Evolutionary conservation across 495 filamentous ascomycete species (phyloP), one percentile per base, ranked within the genome.

Genomic region (Podospora didyma): DNA sequence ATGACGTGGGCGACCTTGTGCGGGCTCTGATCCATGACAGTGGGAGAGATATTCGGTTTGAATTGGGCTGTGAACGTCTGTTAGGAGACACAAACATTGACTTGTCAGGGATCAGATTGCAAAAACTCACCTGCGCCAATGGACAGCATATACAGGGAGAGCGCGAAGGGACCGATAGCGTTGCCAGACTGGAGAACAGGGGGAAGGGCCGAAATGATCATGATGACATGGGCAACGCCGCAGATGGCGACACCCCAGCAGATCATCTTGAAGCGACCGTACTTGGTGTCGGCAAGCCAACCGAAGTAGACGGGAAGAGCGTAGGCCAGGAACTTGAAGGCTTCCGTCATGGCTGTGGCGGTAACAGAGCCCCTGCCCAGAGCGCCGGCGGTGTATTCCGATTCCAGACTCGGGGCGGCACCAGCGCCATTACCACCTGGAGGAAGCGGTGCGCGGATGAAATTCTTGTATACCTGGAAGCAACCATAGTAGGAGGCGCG

Each of bases 21-120:
- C n/a, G 70, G 75, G 53, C 77, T 86, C 71, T 93, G 89, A 60
- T 92, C 89, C 42, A 88, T 88, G 62, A 92, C 80, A 35, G 86
- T 75, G 7, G 83, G 83, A 7, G 80, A 76, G 42, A 85, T 77
- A 56, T 82, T 81, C 34, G 86, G 84, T 71, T 93, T 93, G 73
- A 94, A 77, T 49, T 75, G 69, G 24, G 71, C 69, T 54, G 41
- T n/a, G 7, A 9, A 17, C 23, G 17, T n/a, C 7, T 49, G 26
- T 22, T 5, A 16, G 14, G n/a, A 24, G 23, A 49, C 3, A n/a
- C 6, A 2, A 28, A 23, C n/a, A 22, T 1, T 19, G 44, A 21
- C 21, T 14, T 7, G 21, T n/a, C n/a, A n/a, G n/a, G n/a, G 3
- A 4, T 3, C 20, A 47, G 11, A 7, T 24, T 45, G 41, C n/a